A percentile compares a stretch with the other conserved stretches of the same genome.
Conservation (phyloP, 768 basidiomycete species). For the Mycena filopes region DNA sequence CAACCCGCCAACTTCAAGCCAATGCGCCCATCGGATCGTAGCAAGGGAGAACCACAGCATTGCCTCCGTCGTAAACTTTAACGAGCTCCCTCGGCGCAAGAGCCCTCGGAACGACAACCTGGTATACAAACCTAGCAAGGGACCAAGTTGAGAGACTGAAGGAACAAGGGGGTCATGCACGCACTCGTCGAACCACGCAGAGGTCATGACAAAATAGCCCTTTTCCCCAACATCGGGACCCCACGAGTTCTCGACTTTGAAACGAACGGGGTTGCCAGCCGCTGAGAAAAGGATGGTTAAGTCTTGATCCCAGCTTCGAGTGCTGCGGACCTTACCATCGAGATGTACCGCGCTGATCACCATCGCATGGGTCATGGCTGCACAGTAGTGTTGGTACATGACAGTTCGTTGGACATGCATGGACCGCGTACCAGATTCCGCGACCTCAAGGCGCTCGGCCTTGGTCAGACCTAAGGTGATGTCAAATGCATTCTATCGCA, state of each 20-base stretch:
- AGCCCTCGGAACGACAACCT: constrained; percentile 87
- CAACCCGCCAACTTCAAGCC: background rate
- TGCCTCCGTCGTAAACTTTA: constrained; percentile 77
- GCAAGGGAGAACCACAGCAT: constrained; percentile 76
- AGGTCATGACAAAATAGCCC: constrained; percentile 93
- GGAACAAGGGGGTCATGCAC: constrained; percentile 12
- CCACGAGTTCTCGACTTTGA: constrained; percentile 98
- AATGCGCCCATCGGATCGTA: constrained; percentile 89
- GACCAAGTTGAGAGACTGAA: constrained; percentile 3
- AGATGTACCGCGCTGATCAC: constrained; percentile 94
- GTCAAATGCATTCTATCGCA: constrained; percentile 78
- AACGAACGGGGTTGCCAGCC: constrained; percentile 81
- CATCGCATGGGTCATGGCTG: constrained; percentile 94
- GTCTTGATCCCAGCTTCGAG: background rate
- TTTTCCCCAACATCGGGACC: constrained; percentile 79
- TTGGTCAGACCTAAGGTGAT: constrained; percentile 85
- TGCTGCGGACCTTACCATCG: constrained; percentile 50
- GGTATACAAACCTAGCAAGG: constrained; percentile 79
- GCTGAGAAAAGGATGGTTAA: constrained; percentile 17
- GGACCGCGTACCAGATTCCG: constrained; percentile 62
- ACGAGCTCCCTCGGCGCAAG: constrained; percentile 85
- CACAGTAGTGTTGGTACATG: background rate
- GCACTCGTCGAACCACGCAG: constrained; percentile 91
- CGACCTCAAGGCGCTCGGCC: constrained; percentile 82
- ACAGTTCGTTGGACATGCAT: background rate